Conservation (phyloP, 2,329 filamentous ascomycete species). For the Pochonia chlamydosporia region DNA sequence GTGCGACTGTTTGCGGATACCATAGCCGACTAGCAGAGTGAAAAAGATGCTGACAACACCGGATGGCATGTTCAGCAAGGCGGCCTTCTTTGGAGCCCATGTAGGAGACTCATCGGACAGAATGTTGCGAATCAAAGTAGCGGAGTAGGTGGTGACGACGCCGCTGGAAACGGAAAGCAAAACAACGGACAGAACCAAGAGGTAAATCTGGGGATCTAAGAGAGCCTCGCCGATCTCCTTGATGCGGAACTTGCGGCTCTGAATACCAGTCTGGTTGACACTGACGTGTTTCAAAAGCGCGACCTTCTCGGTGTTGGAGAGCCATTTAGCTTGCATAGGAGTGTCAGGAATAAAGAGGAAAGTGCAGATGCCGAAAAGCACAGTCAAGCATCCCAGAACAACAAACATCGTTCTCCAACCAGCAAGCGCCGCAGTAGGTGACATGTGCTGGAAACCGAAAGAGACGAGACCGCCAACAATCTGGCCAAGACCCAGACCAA, state of each 20-base stretch:
- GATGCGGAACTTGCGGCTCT: conserved; percentile 46
- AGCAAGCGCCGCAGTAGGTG: conserved; percentile 45
- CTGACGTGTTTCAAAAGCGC: conserved; percentile 47
- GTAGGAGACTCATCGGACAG: conserved; percentile 27
- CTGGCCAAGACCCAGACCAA: conserved; percentile 53
- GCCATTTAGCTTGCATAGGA: conserved; percentile 39
- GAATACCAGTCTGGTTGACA: conserved; percentile 53
- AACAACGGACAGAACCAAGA: conserved; percentile 42
- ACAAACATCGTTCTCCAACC: conserved; percentile 69
- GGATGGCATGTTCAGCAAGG: conserved; percentile 50
- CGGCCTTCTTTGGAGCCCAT: conserved; percentile 32
- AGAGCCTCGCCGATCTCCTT: conserved; percentile 48
- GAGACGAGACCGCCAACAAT: conserved; percentile 61
- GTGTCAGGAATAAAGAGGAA: conserved; percentile 31
- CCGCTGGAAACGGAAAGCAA: conserved; percentile 46
- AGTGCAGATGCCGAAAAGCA: conserved; percentile 25
- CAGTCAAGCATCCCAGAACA: conserved; percentile 50
- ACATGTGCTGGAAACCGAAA: conserved; percentile 51
- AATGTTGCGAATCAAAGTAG: conserved; percentile 44
- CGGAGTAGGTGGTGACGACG: conserved; percentile 49
- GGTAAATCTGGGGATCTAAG: conserved; percentile 44
- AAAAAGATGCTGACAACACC: conserved; percentile 47
- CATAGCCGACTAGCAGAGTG: conserved; percentile 41
- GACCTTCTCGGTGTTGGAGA: conserved; percentile 43
- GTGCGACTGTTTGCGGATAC: conserved; percentile 39